phyloP scores from a whole-genome alignment of 495 filamentous ascomycete genomes.

The Penicillium atrosanguineum region DNA sequence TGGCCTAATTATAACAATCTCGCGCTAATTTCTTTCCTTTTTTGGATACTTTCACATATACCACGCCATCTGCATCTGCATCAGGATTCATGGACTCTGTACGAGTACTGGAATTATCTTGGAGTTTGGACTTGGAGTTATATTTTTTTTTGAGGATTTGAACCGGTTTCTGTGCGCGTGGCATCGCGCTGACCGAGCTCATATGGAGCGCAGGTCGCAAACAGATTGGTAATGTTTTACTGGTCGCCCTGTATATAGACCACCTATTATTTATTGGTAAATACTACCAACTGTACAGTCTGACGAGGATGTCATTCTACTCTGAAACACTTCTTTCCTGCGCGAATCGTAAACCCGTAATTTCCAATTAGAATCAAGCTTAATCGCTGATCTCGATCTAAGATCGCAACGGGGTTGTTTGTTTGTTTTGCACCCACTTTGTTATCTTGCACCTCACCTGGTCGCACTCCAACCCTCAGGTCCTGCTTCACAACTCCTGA shows the following conservation, averaged over 20 bases:
- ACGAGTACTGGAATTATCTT: neutral
- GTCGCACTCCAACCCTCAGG: neutral
- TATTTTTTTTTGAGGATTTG: conserved; percentile 1
- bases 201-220: conserved; percentile 6
- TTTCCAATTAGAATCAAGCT: neutral
- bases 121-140: conserved; percentile 7
- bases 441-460: conserved; percentile 1
- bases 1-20: conserved; percentile 21
- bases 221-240: conserved; percentile 3
- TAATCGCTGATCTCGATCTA: neutral
- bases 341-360: neutral
- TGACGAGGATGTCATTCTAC: neutral
- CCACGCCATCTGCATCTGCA: conserved; percentile 28
- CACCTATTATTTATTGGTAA: conserved; percentile 11
- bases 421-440: conserved; percentile 20
- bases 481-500: neutral
- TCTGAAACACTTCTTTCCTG: neutral
- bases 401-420: conserved; percentile 9
- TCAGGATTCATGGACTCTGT: conserved; percentile 11
- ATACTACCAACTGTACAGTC: conserved; percentile 26
- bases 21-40: neutral
- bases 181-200: conserved; percentile 10
- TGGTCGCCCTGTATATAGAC: conserved; percentile 22
- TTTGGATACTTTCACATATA: conserved; percentile 17
- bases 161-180: conserved; percentile 8